Evolutionary conservation across 208 protist species (phyloP), one percentile per base, ranked within the genome.

Genomic region (Leishmania martiniquensis): DNA sequence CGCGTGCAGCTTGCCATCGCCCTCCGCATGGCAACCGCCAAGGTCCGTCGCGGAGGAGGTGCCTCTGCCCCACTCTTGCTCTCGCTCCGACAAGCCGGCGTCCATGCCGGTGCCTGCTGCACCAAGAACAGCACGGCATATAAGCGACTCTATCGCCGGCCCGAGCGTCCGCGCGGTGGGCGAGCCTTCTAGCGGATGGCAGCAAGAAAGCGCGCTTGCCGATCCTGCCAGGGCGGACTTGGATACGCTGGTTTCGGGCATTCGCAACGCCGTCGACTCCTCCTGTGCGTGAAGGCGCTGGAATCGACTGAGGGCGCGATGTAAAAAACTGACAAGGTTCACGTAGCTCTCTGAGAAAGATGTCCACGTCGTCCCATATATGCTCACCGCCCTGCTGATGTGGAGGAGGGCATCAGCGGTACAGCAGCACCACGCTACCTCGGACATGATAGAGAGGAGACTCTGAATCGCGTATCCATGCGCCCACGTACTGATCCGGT

Each of bases 351-450:
- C 55, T 20, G 75, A 77, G 63, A 80, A 80, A 7, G 62, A 39
- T 20, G 39, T 45, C 80, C 80, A 84, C 2, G 68, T 80, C 13
- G 59, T 17, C 10, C 80, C 75, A 62, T 80, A 84, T 5, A 68
- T 13, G 32, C 60, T 67, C 42, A 84, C 71, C 2, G 80, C 80
- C n/a, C 73, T 74, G 52, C 75, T 68, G 5, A 84, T 54, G 70
- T 84, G 80, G 1, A 80, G 57, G 1, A 84, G 62, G 29, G 75
- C 32, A 39, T 84, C 80, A 7, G 80, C 60, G 25, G 80, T 84
- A 70, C 80, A 84, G 70, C 51, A 84, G 70, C 70, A 84, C 80
- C 80, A 84, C 74, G 80, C 74, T 1, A 25, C 60, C 6, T 75
- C 80, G 0, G 80, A 84, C 80, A 84, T 80, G 29, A 77, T 57